These are phyloP conservation scores for Anisodus tanguticus DNA, from an alignment of 257 asterid species.

Conservation along the genomic window DNA sequence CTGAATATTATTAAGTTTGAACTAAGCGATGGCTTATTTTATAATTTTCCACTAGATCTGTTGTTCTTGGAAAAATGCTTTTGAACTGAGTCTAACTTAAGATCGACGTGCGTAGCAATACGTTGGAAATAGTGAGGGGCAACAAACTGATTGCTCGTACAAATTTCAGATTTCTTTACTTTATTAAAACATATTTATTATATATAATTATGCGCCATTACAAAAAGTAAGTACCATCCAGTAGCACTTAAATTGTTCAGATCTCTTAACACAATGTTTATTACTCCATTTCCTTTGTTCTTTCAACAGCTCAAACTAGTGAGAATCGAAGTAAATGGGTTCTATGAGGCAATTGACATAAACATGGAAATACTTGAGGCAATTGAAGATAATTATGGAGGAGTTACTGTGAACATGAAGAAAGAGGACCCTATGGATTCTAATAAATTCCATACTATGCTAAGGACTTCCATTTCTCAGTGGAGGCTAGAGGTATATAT, in stretches of 20 bases:
- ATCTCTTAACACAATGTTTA: neutral
- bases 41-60: neutral
- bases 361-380: constrained; percentile 28
- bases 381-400: constrained; percentile 32
- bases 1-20: neutral
- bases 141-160: neutral
- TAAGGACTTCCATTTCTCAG: constrained; percentile 8
- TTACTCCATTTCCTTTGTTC: neutral
- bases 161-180: neutral
- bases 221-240: too few relatives aligned
- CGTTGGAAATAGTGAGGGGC: neutral
- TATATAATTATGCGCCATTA: neutral
- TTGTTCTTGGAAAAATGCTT: neutral
- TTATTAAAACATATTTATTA: neutral
- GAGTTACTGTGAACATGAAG: constrained; percentile 31
- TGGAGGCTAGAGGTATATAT: constrained; percentile 27
- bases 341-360: neutral
- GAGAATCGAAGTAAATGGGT: neutral
- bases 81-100: neutral
- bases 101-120: neutral
- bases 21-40: neutral
- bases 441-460: neutral
- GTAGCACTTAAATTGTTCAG: neutral
- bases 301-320: neutral
- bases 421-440: constrained; percentile 27